phyloP scores from a whole-genome alignment of 2,329 filamentous ascomycete species.

The Gliomastix tumulicola region DNA sequence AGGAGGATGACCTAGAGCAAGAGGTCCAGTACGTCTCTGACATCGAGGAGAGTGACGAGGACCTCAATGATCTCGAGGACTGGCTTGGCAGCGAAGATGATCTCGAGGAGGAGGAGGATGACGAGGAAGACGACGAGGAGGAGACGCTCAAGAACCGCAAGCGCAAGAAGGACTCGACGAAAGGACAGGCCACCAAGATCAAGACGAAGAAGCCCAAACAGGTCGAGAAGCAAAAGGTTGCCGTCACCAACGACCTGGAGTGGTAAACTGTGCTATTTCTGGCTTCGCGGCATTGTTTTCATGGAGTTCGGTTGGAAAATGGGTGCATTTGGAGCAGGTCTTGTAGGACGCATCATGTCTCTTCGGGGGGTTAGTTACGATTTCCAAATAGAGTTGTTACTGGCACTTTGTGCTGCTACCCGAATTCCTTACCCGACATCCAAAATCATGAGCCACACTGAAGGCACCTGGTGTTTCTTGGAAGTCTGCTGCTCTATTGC shows the following conservation, averaged over 20 bases:
- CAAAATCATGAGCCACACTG: no score
- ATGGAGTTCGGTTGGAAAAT: no score
- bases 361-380: no score
- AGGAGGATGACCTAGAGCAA: slow-evolving; percentile 66
- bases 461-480: no score
- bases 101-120: slow-evolving; percentile 50
- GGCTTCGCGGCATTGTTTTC: no score
- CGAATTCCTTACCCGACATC: no score
- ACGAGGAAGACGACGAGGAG: slow-evolving; percentile 51
- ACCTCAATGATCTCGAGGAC: slow-evolving; percentile 77
- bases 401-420: no score
- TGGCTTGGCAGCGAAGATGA: slow-evolving; percentile 73
- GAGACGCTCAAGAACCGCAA: slow-evolving; percentile 49
- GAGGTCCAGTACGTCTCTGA: slow-evolving; percentile 92
- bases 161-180: slow-evolving; percentile 47
- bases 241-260: slow-evolving; percentile 31
- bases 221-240: slow-evolving; percentile 55
- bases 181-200: slow-evolving; percentile 38
- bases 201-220: slow-evolving; percentile 37
- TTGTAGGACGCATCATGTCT: no score
- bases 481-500: no score
- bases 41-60: slow-evolving; percentile 76
- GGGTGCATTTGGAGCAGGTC: no score
- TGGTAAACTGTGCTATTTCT: slow-evolving; percentile 22
- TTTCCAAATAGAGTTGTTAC: no score